phyloP scores from a whole-genome alignment of 306 rosid genomes.

The Pyrus betulifolia region DNA sequence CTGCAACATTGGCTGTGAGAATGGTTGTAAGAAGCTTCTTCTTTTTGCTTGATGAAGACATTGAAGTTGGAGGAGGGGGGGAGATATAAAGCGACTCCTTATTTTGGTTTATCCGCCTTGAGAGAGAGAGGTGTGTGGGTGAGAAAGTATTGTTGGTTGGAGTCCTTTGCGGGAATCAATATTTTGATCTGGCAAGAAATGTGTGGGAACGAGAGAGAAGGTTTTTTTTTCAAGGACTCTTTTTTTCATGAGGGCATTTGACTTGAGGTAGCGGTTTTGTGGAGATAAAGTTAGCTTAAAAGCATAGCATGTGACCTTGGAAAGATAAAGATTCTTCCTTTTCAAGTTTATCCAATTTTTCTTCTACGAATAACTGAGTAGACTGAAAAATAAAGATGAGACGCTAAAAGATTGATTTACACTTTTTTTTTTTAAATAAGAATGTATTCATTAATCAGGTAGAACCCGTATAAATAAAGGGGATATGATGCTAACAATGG shows the following conservation, averaged over 20 bases:
- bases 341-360: background rate
- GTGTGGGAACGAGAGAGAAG: background rate
- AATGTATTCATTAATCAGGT: too few relatives aligned
- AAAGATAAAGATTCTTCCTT: background rate
- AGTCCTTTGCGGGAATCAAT: background rate
- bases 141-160: background rate
- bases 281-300: background rate
- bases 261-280: background rate
- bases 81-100: background rate
- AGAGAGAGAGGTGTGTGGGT: background rate
- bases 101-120: background rate
- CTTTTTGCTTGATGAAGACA: slow-evolving; percentile 46
- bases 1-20: slow-evolving; percentile 23
- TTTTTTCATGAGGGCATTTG: background rate
- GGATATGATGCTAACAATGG: too few relatives aligned
- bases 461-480: too few relatives aligned
- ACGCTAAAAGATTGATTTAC: background rate
- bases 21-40: slow-evolving; percentile 22
- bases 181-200: background rate
- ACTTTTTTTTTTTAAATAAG: too few relatives aligned
- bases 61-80: background rate
- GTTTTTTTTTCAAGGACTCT: too few relatives aligned
- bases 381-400: background rate
- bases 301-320: background rate
- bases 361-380: background rate